phyloP scores from a whole-genome alignment of 257 asterid genomes.

The Solanum peruvianum region DNA sequence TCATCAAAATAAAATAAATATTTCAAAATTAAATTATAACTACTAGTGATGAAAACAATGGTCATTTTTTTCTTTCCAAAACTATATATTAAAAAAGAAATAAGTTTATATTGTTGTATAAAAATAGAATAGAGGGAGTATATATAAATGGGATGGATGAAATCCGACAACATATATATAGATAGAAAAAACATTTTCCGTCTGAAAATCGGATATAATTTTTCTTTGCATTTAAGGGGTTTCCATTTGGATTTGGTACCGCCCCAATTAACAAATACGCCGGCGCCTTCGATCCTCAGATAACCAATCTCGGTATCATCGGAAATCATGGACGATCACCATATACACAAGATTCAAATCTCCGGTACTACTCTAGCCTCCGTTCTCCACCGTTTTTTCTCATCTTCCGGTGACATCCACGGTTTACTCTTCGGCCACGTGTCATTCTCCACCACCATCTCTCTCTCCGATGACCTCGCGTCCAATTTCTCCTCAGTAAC shows the following conservation, averaged over 20 bases:
- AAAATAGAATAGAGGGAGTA: too few species aligned
- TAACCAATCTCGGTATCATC: not conserved
- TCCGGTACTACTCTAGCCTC: constrained; percentile 67
- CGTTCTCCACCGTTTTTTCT: constrained; percentile 69
- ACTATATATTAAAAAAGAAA: not conserved
- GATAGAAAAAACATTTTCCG: not conserved
- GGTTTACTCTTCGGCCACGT: constrained; percentile 71
- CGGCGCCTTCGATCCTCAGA: not conserved
- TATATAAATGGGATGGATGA: too few species aligned
- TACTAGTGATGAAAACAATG: not conserved
- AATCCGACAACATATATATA: not conserved
- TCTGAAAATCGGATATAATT: not conserved
- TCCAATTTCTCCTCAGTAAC: constrained; percentile 2
- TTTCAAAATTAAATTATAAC: too few species aligned
- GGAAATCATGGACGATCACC: constrained; percentile 30
- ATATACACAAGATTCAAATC: constrained; percentile 57
- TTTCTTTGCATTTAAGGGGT: not conserved
- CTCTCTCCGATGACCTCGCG: constrained; percentile 55
- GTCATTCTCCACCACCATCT: constrained; percentile 30
- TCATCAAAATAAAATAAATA: too few species aligned
- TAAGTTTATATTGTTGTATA: too few species aligned
- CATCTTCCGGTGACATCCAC: constrained; percentile 56
- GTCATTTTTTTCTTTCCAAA: not conserved
- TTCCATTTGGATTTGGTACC: not conserved
- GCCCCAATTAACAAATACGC: not conserved